These are phyloP conservation scores for Oryza meyeriana DNA, from an alignment of 176 grass and related monocot species.

Conservation along the genomic window DNA sequence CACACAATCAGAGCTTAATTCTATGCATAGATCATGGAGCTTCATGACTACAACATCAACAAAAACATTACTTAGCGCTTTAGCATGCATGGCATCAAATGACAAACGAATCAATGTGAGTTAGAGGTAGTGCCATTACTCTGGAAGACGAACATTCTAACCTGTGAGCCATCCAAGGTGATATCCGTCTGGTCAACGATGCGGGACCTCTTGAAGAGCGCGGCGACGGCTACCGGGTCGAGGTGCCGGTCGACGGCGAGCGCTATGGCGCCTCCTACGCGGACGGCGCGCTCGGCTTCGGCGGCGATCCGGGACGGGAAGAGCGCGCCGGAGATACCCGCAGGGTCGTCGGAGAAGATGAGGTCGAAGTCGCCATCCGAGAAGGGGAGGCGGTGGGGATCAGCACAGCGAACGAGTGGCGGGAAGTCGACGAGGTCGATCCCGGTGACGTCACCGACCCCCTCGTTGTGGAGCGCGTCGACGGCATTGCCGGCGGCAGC, in stretches of 20 bases:
- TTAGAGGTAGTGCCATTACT: slow-evolving; percentile 48
- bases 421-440: slow-evolving; percentile 70
- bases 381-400: slow-evolving; percentile 67
- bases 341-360: slow-evolving; percentile 51
- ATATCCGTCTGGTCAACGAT: slow-evolving; percentile 52
- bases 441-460: slow-evolving; percentile 47
- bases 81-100: background rate
- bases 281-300: slow-evolving; percentile 61
- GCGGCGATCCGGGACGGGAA: slow-evolving; percentile 53
- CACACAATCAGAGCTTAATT: background rate
- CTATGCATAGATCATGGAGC: background rate
- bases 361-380: slow-evolving; percentile 62
- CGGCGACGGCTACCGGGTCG: slow-evolving; percentile 37
- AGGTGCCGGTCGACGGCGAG: slow-evolving; percentile 34
- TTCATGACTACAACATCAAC: background rate
- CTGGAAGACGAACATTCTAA: slow-evolving; percentile 59
- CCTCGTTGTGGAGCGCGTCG: slow-evolving; percentile 47
- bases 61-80: background rate
- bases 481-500: slow-evolving; percentile 66
- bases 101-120: slow-evolving; percentile 14
- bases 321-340: slow-evolving; percentile 47
- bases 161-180: slow-evolving; percentile 54
- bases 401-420: slow-evolving; percentile 58
- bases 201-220: slow-evolving; percentile 62
- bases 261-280: slow-evolving; percentile 42